These are phyloP conservation scores for Sphaerulina vaccinii DNA, from an alignment of 2,329 filamentous ascomycete species.

Conservation along the genomic window DNA sequence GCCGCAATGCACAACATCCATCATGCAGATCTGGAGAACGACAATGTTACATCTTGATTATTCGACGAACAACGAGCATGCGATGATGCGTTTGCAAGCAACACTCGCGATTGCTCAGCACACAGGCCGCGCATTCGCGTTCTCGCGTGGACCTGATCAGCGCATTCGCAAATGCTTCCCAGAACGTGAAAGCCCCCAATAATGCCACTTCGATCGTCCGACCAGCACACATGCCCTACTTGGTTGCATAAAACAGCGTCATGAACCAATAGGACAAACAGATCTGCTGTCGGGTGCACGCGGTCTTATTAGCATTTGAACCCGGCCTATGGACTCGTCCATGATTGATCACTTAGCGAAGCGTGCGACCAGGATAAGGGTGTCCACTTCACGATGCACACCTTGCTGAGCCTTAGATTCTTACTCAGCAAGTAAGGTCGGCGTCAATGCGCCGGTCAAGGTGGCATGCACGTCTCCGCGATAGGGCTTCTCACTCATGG, in stretches of 20 bases:
- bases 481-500: neutral
- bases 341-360: too few relatives aligned
- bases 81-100: neutral
- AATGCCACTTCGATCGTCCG: slow-evolving; percentile 11
- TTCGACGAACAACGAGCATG: too few relatives aligned
- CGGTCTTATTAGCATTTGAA: too few relatives aligned
- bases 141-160: slow-evolving; percentile 5
- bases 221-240: neutral
- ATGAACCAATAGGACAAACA: neutral
- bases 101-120: neutral
- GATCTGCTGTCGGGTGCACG: too few relatives aligned
- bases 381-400: neutral
- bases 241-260: neutral
- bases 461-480: slow-evolving; percentile 6
- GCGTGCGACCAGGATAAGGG: neutral
- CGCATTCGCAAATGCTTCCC: slow-evolving; percentile 12
- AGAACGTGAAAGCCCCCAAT: slow-evolving; percentile 1
- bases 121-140: slow-evolving; percentile 2
- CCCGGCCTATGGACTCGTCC: too few relatives aligned
- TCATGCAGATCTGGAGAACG: slow-evolving; percentile 15
- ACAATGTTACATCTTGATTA: too few relatives aligned
- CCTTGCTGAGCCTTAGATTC: slow-evolving; percentile 14
- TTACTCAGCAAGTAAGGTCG: slow-evolving; percentile 15
- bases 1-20: slow-evolving; percentile 18
- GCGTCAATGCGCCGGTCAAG: slow-evolving; percentile 13